Percentiles rank a stretch among this genome's conserved stretches.
These are phyloP conservation scores for Anethum foeniculum DNA, from an alignment of 140 eudicot species.

Conservation along the genomic window DNA sequence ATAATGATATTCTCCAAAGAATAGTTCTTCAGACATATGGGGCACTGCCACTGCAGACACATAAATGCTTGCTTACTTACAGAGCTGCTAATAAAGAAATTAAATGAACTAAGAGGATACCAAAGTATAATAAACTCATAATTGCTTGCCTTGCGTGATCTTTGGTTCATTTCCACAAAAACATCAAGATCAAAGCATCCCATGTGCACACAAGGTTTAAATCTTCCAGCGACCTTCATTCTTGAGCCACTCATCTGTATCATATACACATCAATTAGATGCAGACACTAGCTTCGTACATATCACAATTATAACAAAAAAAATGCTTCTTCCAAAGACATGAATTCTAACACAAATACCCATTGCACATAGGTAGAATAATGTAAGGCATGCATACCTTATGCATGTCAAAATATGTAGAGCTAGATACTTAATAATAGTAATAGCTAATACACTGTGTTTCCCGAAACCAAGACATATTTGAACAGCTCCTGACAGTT, in stretches of 20 bases:
- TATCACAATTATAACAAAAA: neutral
- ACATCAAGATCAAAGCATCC: constrained; percentile 95
- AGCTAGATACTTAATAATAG: neutral
- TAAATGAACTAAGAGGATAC: neutral
- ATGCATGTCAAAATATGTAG: neutral
- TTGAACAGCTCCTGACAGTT: neutral
- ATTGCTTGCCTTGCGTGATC: constrained; percentile 84
- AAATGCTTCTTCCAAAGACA: neutral
- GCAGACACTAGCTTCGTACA: neutral
- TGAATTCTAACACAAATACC: neutral
- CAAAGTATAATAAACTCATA: constrained; percentile 1
- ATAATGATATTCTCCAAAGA: constrained; percentile 71
- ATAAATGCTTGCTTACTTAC: neutral
- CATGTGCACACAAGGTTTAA: constrained; percentile 75
- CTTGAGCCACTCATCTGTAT: constrained; percentile 96
- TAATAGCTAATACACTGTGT: neutral
- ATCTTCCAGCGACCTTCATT: constrained; percentile 92
- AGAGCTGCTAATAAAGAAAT: constrained; percentile 7
- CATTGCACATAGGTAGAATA: neutral
- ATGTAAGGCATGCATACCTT: neutral
- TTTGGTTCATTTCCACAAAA: constrained; percentile 79
- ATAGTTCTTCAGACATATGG: constrained; percentile 80
- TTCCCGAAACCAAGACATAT: neutral
- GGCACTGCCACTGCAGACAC: constrained; percentile 94
- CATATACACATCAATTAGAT: constrained; percentile 12